Base-by-base conservation (phyloP, 2,329 filamentous ascomycete species). In the Exophiala aquamarina region DNA sequence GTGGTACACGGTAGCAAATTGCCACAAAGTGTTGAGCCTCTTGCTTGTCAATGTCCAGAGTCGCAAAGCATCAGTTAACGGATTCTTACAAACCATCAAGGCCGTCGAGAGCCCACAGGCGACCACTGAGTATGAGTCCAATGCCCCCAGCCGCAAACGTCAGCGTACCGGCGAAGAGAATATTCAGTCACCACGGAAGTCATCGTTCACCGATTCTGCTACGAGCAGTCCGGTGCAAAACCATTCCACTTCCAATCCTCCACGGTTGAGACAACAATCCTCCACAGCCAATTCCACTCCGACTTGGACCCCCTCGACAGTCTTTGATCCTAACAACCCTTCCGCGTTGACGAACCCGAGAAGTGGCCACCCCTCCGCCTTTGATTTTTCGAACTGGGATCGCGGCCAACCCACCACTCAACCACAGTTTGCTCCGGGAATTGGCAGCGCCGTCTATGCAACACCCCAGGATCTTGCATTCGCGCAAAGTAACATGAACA, bases 1-100 rank as follows among this genome's bases (percentile, higher is more conserved):
- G 49, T 70, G 67, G 67, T 67, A 69, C 44, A 68, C 67, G 1
- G 67, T 68, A 6, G 65, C 61, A 40, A 67, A 69, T 31, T 70
- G 67, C 42, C 64, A 68, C 31, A 63, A 61, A 6, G 66, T 67
- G 2, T 52, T 70, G 14, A 59, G 60, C 3, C 47, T 67, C 2
- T 46, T 70, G 14, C 59, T 65, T 2, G 48, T 54, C 1, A 68
- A 66, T 41, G 66, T 70, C 17, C 59, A 59, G 28, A 53, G 59
- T 23, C 41, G 54, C 41, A 57, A 56, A 42, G 51, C 44, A n/a
- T 45, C 44, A 15, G 32, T 52, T 33, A 57, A 55, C 31, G 58
- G 55, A 10, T 56, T 54, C 28, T 41, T 59, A 6, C 40, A 49
- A 8, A 50, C 55, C 26, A 47, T 47, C 19, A 54, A 55, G 38